Base-by-base conservation (phyloP, 1,139 yeast species). In the Magnusiomyces tetraspermus region DNA sequence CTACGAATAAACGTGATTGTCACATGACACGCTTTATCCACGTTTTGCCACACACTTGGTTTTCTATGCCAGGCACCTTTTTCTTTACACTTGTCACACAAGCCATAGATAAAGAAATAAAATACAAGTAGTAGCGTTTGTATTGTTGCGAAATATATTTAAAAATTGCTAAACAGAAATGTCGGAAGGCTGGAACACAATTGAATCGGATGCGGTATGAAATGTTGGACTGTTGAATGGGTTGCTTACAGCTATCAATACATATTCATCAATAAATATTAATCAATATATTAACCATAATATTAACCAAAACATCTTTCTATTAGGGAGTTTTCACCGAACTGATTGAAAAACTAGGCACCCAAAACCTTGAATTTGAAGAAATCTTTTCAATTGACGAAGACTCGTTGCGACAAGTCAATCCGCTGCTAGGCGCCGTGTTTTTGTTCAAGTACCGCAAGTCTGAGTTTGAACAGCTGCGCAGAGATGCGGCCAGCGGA, bases 361-460 rank as follows among this genome's bases (percentile, higher is more conserved):
- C 81, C 23, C 62, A 74, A 56, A 74, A 76, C 33, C 74, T 80
- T 19, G 83, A 82, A 63, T 73, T 83, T 59, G 81, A 79, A 52
- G 88, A 83, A 59, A 69, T 82, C 19, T 76, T 76, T 57, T 69
- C 81, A 2, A 72, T 82, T 23, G 86, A 82, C 57, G 55, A 72
- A 1, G 78, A 73, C 5, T 69, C 79, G 3, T 66, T 80, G 36
- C 59, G 59, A 23, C 50, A 60, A 48, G 55, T 57, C 10, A 49
- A 51, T 11, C 83, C 83, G 1, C 64, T 81, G 1, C 73, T 80
- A 60, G 89, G 88, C 5, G 79, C 80, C 15, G 71, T 83, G 15
- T 82, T 83, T 61, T 70, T 83, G 42, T 83, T 83, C 74, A 80
- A 81, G 62, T 83, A 82, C 62, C 74, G 80, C 8, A 63, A 68